A percentile compares a stretch with the other conserved stretches of the same genome.
phyloP scores from a whole-genome alignment of 345 rosid genomes.

The Diplotaxis tenuifolia region DNA sequence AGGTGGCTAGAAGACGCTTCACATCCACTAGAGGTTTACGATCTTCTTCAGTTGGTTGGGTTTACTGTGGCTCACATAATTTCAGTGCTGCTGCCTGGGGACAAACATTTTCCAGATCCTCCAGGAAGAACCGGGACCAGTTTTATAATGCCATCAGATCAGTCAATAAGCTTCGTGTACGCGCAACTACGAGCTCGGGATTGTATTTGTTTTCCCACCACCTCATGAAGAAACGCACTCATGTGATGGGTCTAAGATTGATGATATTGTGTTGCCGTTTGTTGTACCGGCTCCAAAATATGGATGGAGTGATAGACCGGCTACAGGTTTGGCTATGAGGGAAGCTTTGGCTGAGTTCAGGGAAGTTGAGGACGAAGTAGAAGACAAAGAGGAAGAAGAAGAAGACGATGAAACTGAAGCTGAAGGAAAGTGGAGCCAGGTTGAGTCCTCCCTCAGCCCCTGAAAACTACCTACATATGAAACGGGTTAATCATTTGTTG shows the following conservation, averaged over 20 bases:
- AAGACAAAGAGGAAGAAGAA: no score
- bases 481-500: background rate
- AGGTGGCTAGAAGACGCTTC: slow-evolving; percentile 80
- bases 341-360: slow-evolving; percentile 52
- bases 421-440: slow-evolving; percentile 64
- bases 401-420: slow-evolving; percentile 42
- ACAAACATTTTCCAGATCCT: slow-evolving; percentile 47
- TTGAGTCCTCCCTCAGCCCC: slow-evolving; percentile 55
- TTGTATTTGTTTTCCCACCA: slow-evolving; percentile 76
- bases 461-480: slow-evolving; percentile 24
- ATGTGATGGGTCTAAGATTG: slow-evolving; percentile 38
- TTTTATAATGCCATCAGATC: slow-evolving; percentile 24
- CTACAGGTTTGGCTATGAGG: slow-evolving; percentile 71
- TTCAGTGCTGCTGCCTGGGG: slow-evolving; percentile 98
- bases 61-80: slow-evolving; percentile 90
- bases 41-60: slow-evolving; percentile 76
- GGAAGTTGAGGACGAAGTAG: no score
- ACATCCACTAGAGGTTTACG: slow-evolving; percentile 41
- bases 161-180: slow-evolving; percentile 53
- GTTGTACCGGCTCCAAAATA: slow-evolving; percentile 80
- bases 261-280: slow-evolving; percentile 69
- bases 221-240: slow-evolving; percentile 31
- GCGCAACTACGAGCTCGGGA: slow-evolving; percentile 92
- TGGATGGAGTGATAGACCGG: slow-evolving; percentile 62
- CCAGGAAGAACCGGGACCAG: slow-evolving; percentile 38